Evolutionary conservation across 306 rosid species (phyloP), one percentile per base, ranked within the genome.

Genomic region (Castanopsis chinensis): DNA sequence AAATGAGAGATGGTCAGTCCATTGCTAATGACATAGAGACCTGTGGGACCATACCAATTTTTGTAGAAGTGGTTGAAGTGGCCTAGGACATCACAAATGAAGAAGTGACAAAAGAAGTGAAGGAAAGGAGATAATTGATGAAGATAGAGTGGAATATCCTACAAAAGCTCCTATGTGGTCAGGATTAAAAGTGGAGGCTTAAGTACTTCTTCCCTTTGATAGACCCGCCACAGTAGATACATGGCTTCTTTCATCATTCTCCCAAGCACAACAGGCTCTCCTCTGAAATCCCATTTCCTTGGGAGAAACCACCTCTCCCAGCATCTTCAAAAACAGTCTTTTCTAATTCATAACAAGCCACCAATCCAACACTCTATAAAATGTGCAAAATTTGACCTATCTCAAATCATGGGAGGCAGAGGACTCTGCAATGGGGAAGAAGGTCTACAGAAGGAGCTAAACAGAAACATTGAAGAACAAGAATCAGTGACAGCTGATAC

Each of bases 381-480:
- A 55, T 64, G 75, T 25, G 98, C 98, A 72, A 88, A 87, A 69
- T 95, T 95, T 88, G 75, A 93, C 85, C 55, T 91, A 3, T 60
- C 53, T 1, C 86, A 95, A 56, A 83, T 95, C 49, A 52, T 95
- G 86, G 98, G 98, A 72, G 99, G 99, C 52, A 90, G 98, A 88
- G 99, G 99, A 32, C 80, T 95, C 12, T 88, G 90, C 82, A 95
- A 95, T 37, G 98, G 99, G 1, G 97, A 91, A 83, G 60, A 27
- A 80, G 97, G 99, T 17, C 69, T 95, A 7, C 76, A 81, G 18
- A 6, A 86, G 72, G 99, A 95, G 84, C 89, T 93, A 55, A 72
- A 76, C 32, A 90, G 74, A 74, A 72, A 77, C 53, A 80, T 82
- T 5, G 91, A 71, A 2, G 82, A 73, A 1, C 68, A 69, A 27